phyloP scores from a whole-genome alignment of 75 land plant genomes.

The Pseudotsuga menziesii region DNA sequence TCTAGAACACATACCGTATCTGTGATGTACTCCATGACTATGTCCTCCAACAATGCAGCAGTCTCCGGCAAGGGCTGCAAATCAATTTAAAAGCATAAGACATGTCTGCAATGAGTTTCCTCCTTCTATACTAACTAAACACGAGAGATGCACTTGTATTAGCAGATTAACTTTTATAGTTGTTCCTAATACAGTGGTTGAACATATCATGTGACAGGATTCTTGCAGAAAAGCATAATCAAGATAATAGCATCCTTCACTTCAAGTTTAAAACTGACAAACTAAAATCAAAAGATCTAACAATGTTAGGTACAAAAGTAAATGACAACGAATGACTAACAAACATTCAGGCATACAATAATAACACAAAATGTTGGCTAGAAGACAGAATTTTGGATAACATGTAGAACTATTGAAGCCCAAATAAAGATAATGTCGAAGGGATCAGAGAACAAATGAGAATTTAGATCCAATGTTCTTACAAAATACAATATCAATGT shows the following conservation, averaged over 20 bases:
- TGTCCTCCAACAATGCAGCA: conserved; percentile 87
- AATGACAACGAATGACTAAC: background rate
- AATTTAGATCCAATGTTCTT: background rate
- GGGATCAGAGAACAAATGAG: background rate
- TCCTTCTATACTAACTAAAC: background rate
- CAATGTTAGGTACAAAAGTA: background rate
- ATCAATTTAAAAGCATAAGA: background rate
- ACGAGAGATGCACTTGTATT: background rate
- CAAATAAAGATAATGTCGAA: background rate
- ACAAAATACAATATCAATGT: too few relatives aligned
- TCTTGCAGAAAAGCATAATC: background rate
- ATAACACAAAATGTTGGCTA: background rate
- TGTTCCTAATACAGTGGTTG: background rate
- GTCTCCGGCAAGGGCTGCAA: conserved; percentile 93
- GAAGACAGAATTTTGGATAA: background rate
- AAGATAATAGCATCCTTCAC: background rate
- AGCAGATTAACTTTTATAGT: background rate
- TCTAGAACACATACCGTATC: conserved; percentile 53
- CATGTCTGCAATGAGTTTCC: background rate
- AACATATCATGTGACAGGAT: background rate
- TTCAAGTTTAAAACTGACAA: background rate
- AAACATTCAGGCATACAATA: background rate
- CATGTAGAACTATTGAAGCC: background rate
- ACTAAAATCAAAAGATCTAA: background rate
- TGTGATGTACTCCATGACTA: conserved; percentile 91